Conservation (phyloP, 352 stramenopile genomes). For the Globisporangium iwayamae region DNA sequence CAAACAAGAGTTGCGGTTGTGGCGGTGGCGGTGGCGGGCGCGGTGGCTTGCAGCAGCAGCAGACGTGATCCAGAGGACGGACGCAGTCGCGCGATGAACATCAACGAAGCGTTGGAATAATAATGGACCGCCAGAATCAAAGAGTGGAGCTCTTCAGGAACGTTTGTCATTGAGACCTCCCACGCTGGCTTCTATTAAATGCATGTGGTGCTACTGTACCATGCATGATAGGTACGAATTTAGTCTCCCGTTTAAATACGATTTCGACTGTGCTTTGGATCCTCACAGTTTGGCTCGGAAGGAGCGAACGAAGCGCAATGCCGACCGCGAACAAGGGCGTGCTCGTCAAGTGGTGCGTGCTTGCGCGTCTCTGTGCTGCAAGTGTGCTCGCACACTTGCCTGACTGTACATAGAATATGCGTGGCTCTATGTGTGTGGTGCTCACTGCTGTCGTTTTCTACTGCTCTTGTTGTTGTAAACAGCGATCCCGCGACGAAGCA, state of each 20-base stretch:
- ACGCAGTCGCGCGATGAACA: conserved; percentile 8
- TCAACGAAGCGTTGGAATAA: neutral
- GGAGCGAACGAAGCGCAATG: conserved; percentile 25
- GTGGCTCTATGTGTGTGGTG: neutral
- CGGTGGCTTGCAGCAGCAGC: neutral
- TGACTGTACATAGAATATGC: neutral
- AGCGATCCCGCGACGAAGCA: conserved; percentile 85
- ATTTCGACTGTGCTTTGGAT: neutral
- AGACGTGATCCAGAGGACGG: neutral
- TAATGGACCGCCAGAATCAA: conserved; percentile 2
- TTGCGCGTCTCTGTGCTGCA: neutral
- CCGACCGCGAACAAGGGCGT: conserved; percentile 83
- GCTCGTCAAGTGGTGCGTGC: conserved; percentile 74
- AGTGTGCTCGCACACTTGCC: neutral
- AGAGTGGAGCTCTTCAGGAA: neutral
- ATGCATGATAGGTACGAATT: neutral
- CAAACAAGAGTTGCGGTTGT: neutral
- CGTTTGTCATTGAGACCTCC: neutral
- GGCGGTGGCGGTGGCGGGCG: neutral
- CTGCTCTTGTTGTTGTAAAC: conserved; percentile 4
- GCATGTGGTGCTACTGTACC: neutral
- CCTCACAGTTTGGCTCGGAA: conserved; percentile 1
- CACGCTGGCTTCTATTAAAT: neutral
- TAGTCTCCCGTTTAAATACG: neutral
- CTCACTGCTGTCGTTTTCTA: neutral